Percentiles rank a stretch among this genome's conserved stretches.
Conservation (phyloP, 1,139 yeast species). For the Tardiomyces digboiensis region DNA sequence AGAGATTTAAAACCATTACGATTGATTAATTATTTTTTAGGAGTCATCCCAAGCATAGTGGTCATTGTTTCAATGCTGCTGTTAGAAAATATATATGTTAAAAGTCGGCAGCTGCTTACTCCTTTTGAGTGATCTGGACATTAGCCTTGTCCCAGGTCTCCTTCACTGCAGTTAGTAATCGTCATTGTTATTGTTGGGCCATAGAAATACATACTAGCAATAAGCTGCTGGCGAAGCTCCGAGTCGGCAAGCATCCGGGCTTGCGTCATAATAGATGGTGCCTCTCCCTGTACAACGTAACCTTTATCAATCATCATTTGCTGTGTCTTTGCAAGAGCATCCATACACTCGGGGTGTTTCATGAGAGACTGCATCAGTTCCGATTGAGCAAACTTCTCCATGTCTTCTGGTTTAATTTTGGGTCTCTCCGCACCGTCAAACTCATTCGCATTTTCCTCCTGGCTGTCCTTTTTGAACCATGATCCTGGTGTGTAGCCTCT, state of each 20-base stretch:
- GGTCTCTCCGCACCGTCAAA: not conserved
- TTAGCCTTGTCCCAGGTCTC: constrained; percentile 11
- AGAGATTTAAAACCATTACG: too few species aligned
- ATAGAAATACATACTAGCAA: constrained; percentile 7
- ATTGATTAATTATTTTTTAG: not conserved
- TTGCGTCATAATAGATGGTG: constrained; percentile 11
- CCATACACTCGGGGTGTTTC: constrained; percentile 11
- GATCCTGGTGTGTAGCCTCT: not conserved
- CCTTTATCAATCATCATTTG: constrained; percentile 10
- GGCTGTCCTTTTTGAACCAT: not conserved
- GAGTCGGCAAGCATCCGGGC: constrained; percentile 11
- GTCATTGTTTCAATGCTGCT: not conserved
- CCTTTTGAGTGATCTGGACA: constrained; percentile 11
- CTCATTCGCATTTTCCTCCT: not conserved
- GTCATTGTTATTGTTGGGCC: not conserved
- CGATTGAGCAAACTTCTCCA: not conserved
- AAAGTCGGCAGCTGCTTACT: constrained; percentile 6
- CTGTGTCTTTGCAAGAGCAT: constrained; percentile 12
- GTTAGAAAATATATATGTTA: not conserved
- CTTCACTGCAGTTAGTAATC: constrained; percentile 7
- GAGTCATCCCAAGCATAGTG: not conserved
- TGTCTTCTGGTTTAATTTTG: not conserved
- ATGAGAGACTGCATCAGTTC: constrained; percentile 7
- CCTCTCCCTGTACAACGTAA: constrained; percentile 6
- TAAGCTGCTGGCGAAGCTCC: constrained; percentile 10